Percentiles rank a stretch among this genome's conserved stretches.
Conservation (phyloP, 2,329 filamentous ascomycete genomes). For the Pseudohalonectria lignicola region DNA sequence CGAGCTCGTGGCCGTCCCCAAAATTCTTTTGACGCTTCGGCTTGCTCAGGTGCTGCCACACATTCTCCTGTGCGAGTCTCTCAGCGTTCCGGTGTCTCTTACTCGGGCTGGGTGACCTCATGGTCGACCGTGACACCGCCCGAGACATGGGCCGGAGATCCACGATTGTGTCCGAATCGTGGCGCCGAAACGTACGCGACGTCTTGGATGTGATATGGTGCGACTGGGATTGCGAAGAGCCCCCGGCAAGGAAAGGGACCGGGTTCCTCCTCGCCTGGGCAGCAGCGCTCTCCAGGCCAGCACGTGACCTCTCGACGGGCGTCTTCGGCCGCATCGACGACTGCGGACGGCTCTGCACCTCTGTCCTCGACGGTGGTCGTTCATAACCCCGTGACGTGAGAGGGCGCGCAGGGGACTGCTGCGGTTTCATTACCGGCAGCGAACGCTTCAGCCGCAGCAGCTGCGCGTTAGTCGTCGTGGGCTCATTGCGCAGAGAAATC, state of each 20-base stretch:
- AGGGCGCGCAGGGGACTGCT: conserved; percentile 40
- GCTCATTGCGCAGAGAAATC: conserved; percentile 43
- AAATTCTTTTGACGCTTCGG: conserved; percentile 64
- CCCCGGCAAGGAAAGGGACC: conserved; percentile 70
- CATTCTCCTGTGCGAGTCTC: conserved; percentile 30
- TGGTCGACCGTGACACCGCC: conserved; percentile 43
- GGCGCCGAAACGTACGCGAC: conserved; percentile 61
- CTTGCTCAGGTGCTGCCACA: conserved; percentile 59
- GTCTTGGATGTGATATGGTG: conserved; percentile 67
- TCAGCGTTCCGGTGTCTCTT: conserved; percentile 28
- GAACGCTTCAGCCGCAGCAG: conserved; percentile 56
- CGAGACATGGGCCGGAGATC: conserved; percentile 48
- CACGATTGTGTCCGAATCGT: conserved; percentile 65
- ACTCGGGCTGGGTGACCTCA: conserved; percentile 50
- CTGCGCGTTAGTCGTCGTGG: conserved; percentile 56
- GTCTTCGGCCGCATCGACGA: conserved; percentile 55
- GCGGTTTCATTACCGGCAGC: conserved; percentile 44
- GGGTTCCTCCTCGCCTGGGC: conserved; percentile 47
- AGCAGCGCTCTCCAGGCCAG: conserved; percentile 37
- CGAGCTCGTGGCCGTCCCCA: conserved; percentile 85
- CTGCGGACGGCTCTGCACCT: conserved; percentile 33
- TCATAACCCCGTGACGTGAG: conserved; percentile 32
- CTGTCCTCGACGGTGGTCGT: conserved; percentile 48
- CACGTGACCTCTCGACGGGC: conserved; percentile 51
- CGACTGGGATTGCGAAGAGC: conserved; percentile 53